Evolutionary conservation across 164 flowering plant species (phyloP).

Genomic region (Dillenia suffruticosa): DNA sequence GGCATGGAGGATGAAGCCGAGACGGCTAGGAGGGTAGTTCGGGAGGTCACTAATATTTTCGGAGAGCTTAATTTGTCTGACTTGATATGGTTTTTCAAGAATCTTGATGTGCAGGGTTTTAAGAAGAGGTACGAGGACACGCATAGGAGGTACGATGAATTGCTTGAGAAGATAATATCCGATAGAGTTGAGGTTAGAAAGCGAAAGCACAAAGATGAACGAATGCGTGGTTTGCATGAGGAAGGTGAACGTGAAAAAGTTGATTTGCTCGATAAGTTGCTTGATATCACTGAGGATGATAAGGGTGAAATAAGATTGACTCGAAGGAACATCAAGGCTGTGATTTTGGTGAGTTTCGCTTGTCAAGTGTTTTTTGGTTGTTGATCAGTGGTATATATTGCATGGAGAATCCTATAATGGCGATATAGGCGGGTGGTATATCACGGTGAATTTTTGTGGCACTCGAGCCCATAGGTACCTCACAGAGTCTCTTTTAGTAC

Average conservation of each 20-base stretch:
- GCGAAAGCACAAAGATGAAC: slow-evolving; percentile 4
- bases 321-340: slow-evolving; percentile 27
- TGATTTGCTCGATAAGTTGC: slow-evolving; percentile 37
- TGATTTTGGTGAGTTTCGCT: slow-evolving; percentile 24
- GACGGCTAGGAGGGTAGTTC: slow-evolving; percentile 14
- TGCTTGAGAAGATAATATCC: slow-evolving; percentile 31
- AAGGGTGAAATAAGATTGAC: slow-evolving; percentile 24
- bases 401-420: no score
- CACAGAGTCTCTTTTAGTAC: no score
- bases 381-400: no score
- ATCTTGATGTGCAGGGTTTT: slow-evolving; percentile 31
- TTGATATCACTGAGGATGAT: slow-evolving; percentile 23
- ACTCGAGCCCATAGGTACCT: no score
- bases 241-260: slow-evolving; percentile 7
- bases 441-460: no score
- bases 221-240: background rate
- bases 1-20: slow-evolving; percentile 21
- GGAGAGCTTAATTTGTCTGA: slow-evolving; percentile 37
- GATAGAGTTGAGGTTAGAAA: background rate
- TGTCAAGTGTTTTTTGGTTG: no score
- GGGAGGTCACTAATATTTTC: slow-evolving; percentile 22
- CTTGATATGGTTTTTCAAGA: slow-evolving; percentile 26
- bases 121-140: slow-evolving; percentile 21
- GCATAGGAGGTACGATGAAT: slow-evolving; percentile 20
- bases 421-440: no score